Conservation (phyloP, 768 basidiomycete species). For the Pleurotus pulmonarius region DNA sequence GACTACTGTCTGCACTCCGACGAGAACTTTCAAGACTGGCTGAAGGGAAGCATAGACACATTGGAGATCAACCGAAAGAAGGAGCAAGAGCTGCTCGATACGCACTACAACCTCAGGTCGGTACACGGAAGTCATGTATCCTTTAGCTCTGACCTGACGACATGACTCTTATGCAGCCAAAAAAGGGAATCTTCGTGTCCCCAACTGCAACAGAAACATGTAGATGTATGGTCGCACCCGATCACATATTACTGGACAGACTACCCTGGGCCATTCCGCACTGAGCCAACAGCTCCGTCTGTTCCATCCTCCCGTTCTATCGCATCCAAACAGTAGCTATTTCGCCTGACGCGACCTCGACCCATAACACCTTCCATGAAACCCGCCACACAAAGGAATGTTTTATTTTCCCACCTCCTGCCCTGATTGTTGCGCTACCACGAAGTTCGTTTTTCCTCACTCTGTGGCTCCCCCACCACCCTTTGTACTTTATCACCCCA, state of each 20-base stretch:
- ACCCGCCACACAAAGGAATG: too few relatives aligned
- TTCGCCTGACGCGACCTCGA: too few relatives aligned
- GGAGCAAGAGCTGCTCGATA: background rate
- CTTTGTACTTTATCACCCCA: too few relatives aligned
- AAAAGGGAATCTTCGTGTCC: background rate
- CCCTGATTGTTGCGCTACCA: too few relatives aligned
- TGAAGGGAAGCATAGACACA: background rate
- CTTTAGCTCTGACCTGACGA: background rate
- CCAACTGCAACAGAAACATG: background rate
- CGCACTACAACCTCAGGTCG: background rate
- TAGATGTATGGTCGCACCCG: background rate
- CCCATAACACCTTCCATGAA: too few relatives aligned
- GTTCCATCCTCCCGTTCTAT: too few relatives aligned
- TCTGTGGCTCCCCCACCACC: too few relatives aligned
- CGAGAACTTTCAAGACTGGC: constrained; percentile 3
- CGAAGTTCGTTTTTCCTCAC: too few relatives aligned
- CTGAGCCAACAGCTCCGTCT: background rate
- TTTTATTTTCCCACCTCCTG: too few relatives aligned
- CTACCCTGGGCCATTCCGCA: background rate
- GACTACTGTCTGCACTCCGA: background rate
- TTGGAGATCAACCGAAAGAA: background rate
- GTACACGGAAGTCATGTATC: background rate
- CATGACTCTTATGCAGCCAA: background rate
- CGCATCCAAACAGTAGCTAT: too few relatives aligned
- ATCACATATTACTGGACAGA: background rate